Evolutionary conservation across 129 eudicot species (phyloP), one percentile per base, ranked within the genome.

Genomic region (Helichrysum umbraculigerum): DNA sequence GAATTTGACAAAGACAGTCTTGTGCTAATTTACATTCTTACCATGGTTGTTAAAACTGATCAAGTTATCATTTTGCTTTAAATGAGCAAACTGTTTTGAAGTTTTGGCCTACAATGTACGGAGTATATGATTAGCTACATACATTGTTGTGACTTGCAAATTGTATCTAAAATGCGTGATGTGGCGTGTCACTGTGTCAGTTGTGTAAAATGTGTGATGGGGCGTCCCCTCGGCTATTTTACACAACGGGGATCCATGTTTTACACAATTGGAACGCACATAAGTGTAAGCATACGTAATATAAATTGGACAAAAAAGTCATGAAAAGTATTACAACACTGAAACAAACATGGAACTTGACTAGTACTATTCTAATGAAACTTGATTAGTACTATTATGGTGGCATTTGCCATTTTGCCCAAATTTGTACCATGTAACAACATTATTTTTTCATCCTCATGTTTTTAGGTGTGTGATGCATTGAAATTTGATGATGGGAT

Each of bases 401-500:
- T 56, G 25, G 14, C 9, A 54, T 54, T 16, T 54, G 20, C 21
- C 59, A 5, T 16, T 15, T 35, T 35, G 4, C 47, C 12, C 47
- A 2, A 41, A 56, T 4, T n/a, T 54, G 4, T 17, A 54, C 4
- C 61, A 54, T n/a, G 25, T n/a, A 56, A n/a, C 28, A 19, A 57
- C 62, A 7, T 33, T 54, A 2, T 79, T 76, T 83, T 85, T 64
- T 39, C 9, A 4, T 50, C 39, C 39, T 70, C 54, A 15, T 57
- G 50, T 60, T 66, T 84, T 72, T 82, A 93, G 98, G 92, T 91
- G 67, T 93, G 84, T 59, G 86, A 91, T 52, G 88, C 96, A 29
- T 78, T 93, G 68, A 69, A 85, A 80, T 93, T 85, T 81, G 96
- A 93, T 72, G 91, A 86, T 72, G 97, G 96, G 54, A 76, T 90